Conservation (phyloP, 805 yeast genomes). For the Schwanniomyces vanrijiae region DNA sequence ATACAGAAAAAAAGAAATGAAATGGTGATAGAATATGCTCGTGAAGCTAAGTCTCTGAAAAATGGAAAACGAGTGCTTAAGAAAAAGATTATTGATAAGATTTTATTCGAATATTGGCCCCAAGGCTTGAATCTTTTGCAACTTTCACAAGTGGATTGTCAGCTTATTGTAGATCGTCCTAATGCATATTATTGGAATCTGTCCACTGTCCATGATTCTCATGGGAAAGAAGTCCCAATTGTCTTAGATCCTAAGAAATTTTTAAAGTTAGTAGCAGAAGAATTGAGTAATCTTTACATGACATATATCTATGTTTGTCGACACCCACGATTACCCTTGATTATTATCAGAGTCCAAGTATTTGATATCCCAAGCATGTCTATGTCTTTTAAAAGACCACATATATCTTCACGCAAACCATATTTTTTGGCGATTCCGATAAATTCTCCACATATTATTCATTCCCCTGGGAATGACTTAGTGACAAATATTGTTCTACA, state of each 20-base stretch:
- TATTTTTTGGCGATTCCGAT: conserved; percentile 66
- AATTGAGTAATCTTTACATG: conserved; percentile 52
- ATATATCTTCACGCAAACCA: conserved; percentile 56
- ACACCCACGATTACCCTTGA: conserved; percentile 62
- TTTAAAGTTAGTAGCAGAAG: conserved; percentile 45
- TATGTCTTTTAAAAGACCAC: conserved; percentile 26
- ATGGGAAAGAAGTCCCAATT: conserved; percentile 27
- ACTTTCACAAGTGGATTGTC: conserved; percentile 69
- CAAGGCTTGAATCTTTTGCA: conserved; percentile 63
- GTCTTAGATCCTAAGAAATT: conserved; percentile 53
- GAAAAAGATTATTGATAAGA: conserved; percentile 38
- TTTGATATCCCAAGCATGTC: conserved; percentile 46
- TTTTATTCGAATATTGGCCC: conserved; percentile 53
- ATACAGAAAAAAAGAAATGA: conserved; percentile 23
- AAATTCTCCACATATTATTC: conserved; percentile 66
- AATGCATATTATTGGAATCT: conserved; percentile 45
- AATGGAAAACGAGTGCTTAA: conserved; percentile 21
- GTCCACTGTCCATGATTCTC: conserved; percentile 43
- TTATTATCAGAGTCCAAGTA: conserved; percentile 65
- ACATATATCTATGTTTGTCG: conserved; percentile 66
- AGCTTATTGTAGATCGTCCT: conserved; percentile 60
- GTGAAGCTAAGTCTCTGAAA: conserved; percentile 6
- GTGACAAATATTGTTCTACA: conserved; percentile 58
- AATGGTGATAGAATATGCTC: conserved; percentile 16
- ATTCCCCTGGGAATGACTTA: conserved; percentile 44